Evolutionary conservation across 768 basidiomycete species (phyloP), one percentile per base, ranked within the genome.

Genomic region (Panaeolus papilionaceus): DNA sequence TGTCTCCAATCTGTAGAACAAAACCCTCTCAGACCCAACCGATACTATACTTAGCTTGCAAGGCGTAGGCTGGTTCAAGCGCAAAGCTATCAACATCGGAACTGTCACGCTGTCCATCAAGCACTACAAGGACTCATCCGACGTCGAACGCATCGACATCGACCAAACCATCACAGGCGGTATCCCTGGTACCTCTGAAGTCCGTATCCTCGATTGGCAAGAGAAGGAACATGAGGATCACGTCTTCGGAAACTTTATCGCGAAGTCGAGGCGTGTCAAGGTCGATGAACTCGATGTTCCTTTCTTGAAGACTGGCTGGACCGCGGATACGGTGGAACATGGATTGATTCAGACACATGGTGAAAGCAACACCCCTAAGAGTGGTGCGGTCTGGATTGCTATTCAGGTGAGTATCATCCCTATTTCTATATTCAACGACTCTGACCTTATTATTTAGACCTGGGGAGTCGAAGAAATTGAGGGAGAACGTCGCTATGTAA

Each of bases 11-110:
- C 4, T 67, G 16, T 23, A 93, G 92, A 92, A 91, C 82, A 92
- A 90, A 77, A 47, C 80, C 1, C 83, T 92, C 63, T 90, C 88
- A 45, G 91, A 89, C 70, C 73, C 75, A 39, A 82, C 83, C 2
- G 92, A 93, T 62, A 81, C 81, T 38, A 88, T 94, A 68, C 86
- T 94, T 49, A 75, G 76, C 38, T 79, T 90, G 1, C 93, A 94
- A 75, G 92, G 92, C 54, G 83, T 94, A 33, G 76, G 88, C 45
- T 94, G 92, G 92, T 66, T 88, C 62, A 90, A 81, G 71, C 86
- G 93, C 70, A 88, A 84, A 66, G 84, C 85, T 33, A 92, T 94
- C 71, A 67, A 74, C 37, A 44, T 82, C 39, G 88, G 84, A 38
- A 87, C 85, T 14, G 71, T 94, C 54, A 90, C 88, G 26, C 84